Evolutionary conservation across 805 yeast species (phyloP).

Genomic region (Lipomyces mesembrius): DNA sequence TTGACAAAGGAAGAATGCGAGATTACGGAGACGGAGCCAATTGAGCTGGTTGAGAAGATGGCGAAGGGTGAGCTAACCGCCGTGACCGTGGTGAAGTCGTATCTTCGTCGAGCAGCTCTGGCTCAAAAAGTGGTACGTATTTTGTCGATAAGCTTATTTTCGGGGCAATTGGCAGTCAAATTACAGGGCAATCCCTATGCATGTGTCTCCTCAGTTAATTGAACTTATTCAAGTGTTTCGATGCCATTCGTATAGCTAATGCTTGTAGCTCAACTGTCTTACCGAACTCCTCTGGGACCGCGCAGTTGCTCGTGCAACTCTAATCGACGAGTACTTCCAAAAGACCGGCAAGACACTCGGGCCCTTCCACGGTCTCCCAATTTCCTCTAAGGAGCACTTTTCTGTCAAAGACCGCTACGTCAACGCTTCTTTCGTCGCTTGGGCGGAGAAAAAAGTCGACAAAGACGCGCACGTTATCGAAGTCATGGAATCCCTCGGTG

Average conservation of each 20-base stretch:
- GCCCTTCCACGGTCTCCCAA: constrained; percentile 71
- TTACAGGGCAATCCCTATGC: not conserved
- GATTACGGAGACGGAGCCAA: constrained; percentile 53
- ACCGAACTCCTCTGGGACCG: constrained; percentile 55
- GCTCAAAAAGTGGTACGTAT: constrained; percentile 53
- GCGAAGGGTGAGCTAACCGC: constrained; percentile 50
- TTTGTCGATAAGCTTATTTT: not conserved
- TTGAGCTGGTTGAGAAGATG: constrained; percentile 45
- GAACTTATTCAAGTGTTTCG: not conserved
- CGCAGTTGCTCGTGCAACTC: constrained; percentile 52
- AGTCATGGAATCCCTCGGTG: constrained; percentile 58
- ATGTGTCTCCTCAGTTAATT: not conserved
- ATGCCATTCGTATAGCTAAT: not conserved
- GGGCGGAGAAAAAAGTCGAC: constrained; percentile 54
- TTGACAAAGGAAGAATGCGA: constrained; percentile 48
- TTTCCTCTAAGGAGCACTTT: constrained; percentile 70
- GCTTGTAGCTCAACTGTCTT: constrained; percentile 49
- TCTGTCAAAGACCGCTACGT: constrained; percentile 59
- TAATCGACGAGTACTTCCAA: constrained; percentile 55
- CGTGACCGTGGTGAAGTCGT: constrained; percentile 54
- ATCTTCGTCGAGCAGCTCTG: constrained; percentile 54
- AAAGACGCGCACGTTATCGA: constrained; percentile 56
- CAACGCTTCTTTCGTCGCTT: constrained; percentile 63
- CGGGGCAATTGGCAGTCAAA: not conserved
- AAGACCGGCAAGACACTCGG: constrained; percentile 62